Evolutionary conservation across 1,139 yeast species (phyloP).

Genomic region (Insectozyma bohioensis): DNA sequence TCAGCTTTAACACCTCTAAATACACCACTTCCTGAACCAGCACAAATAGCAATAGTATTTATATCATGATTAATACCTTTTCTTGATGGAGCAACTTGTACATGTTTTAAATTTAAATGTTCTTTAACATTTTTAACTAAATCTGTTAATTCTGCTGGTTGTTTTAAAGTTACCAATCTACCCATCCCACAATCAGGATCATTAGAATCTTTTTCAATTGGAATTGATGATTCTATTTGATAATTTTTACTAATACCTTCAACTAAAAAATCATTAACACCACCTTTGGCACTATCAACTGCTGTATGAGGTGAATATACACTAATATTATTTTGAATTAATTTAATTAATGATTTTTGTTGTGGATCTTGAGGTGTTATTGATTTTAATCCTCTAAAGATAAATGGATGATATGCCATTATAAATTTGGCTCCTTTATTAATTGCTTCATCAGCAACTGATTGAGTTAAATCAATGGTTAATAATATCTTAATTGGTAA

Average conservation of each 20-base stretch:
- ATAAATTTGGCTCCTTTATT: constrained; percentile 49
- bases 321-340: constrained; percentile 74
- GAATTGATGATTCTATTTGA: constrained; percentile 21
- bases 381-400: constrained; percentile 84
- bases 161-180: constrained; percentile 54
- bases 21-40: constrained; percentile 87
- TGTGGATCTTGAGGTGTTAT: constrained; percentile 72
- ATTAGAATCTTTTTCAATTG: constrained; percentile 28
- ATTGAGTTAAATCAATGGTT: constrained; percentile 80
- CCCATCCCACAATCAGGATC: constrained; percentile 77
- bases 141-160: constrained; percentile 42
- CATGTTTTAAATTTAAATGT: constrained; percentile 48
- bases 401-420: constrained; percentile 93
- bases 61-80: constrained; percentile 24
- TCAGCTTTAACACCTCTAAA: constrained; percentile 70
- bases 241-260: constrained; percentile 50
- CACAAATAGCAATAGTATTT: constrained; percentile 77
- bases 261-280: constrained; percentile 91
- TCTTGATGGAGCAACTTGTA: constrained; percentile 63
- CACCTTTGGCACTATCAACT: constrained; percentile 86
- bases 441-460: constrained; percentile 87
- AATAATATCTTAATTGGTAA: constrained; percentile 49
- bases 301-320: constrained; percentile 98
- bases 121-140: constrained; percentile 57
- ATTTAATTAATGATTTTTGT: constrained; percentile 68